Base-by-base conservation (phyloP, 2,329 filamentous ascomycete species). In the Diplodia mutila region DNA sequence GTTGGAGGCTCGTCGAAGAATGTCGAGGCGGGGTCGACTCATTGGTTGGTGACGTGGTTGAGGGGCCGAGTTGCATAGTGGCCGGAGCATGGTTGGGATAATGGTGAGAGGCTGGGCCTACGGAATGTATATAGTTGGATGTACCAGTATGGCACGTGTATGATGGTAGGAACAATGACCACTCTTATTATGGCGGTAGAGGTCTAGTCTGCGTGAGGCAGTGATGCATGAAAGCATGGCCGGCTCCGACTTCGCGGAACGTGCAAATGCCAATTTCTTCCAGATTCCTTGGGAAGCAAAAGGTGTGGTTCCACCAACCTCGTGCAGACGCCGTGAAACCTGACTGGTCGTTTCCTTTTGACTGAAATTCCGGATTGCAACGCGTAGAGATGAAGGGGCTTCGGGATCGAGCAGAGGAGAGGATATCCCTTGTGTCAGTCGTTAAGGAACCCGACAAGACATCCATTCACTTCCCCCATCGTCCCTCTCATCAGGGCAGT, bases 1-100 rank as follows among this genome's bases (percentile, higher is more conserved):
- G 27, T 61, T 18, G 39, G 27, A 32, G 39, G 34, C 46, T 61
- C 57, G 39, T 39, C 39, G 57, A 37, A 42, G 29, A 21, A 27
- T 23, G 39, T 18, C 16, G 25, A n/a, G 18, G 57, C 32, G 57
- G 23, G 42, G 57, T 61, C 46, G 57, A 61, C 57, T 61, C 57
- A 39, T 61, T 48, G 57, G 57, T 32, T 18, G 34, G 21, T 12
- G 55, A 23, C 16, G 14, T 23, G 34, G 16, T 25, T 42, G 23
- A 27, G 21, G 23, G 34, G 39, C 18, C 25, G 25, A 14, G 42
- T 8, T 42, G 7, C 29, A 18, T 18, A 16, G 6, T 18, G 27
- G 37, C 4, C n/a, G 23, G 37, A 12, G 14, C 18, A 5, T 37
- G 37, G 23, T 21, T 37, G 37, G 55, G 9, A n/a, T 46, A 37